Percentiles rank a stretch among this genome's conserved stretches.
Evolutionary conservation across 1,284 basidiomycete species (phyloP).

Genomic region (Austropuccinia psidii): DNA sequence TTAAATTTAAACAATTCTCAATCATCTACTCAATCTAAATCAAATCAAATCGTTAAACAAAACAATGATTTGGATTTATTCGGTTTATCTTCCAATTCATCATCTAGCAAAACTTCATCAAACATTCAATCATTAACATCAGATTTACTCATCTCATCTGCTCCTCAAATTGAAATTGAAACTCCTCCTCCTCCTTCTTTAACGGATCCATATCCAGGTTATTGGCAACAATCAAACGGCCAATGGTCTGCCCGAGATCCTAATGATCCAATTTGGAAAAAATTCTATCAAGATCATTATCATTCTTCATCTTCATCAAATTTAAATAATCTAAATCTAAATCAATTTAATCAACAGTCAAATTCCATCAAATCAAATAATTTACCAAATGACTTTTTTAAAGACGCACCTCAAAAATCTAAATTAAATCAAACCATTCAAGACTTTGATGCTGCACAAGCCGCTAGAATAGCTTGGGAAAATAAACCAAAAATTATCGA

Average conservation of each 20-base stretch:
- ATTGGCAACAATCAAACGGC: conserved; percentile 41
- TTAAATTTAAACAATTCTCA: neutral
- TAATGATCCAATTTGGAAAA: conserved; percentile 37
- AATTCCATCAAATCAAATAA: neutral
- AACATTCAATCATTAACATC: neutral
- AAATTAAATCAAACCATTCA: neutral
- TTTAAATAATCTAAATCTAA: neutral
- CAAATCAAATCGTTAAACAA: neutral
- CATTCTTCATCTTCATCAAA: neutral
- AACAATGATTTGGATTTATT: neutral
- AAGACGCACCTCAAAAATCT: neutral
- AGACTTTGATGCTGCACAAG: conserved; percentile 16
- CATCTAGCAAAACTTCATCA: neutral
- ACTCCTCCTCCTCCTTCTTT: conserved; percentile 35
- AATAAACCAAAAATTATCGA: conserved; percentile 34
- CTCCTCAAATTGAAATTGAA: conserved; percentile 30
- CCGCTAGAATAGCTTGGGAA: conserved; percentile 20
- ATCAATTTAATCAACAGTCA: neutral
- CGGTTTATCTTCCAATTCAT: neutral
- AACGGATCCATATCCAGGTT: conserved; percentile 43
- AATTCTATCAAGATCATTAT: conserved; percentile 12
- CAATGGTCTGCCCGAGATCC: conserved; percentile 42
- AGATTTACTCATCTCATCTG: conserved; percentile 28
- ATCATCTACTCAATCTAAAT: neutral
- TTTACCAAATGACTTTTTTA: conserved; percentile 31